A percentile compares a stretch with the other conserved stretches of the same genome.
These are phyloP conservation scores for Penicillium sp. DNA, from an alignment of 2,329 filamentous ascomycete genomes.

Conservation along the genomic window DNA sequence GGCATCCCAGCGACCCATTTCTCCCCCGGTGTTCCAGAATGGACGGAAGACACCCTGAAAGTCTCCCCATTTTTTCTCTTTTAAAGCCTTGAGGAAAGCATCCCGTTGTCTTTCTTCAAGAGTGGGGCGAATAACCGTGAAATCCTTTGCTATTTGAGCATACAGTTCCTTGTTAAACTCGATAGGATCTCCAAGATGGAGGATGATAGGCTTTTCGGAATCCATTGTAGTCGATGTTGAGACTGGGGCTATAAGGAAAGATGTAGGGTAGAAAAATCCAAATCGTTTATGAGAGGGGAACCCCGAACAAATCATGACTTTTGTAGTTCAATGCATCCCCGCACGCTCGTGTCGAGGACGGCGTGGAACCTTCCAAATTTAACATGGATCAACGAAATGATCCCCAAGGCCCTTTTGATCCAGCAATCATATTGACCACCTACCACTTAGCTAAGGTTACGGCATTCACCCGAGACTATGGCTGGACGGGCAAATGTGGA, in stretches of 20 bases:
- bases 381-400: background rate
- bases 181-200: slow-evolving; percentile 9
- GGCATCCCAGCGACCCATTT: slow-evolving; percentile 10
- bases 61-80: slow-evolving; percentile 9
- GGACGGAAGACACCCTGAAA: slow-evolving; percentile 7
- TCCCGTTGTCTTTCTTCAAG: slow-evolving; percentile 4
- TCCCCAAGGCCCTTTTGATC: background rate
- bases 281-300: background rate
- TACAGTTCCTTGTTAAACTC: slow-evolving; percentile 9
- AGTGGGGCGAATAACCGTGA: slow-evolving; percentile 4
- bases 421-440: background rate
- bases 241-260: background rate
- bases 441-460: background rate
- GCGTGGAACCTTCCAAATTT: background rate
- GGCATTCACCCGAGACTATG: slow-evolving; percentile 3
- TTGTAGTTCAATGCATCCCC: background rate
- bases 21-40: slow-evolving; percentile 7
- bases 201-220: slow-evolving; percentile 3
- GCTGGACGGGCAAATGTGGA: slow-evolving; percentile 4
- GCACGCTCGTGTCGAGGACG: background rate
- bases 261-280: too few species aligned
- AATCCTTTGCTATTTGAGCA: slow-evolving; percentile 1
- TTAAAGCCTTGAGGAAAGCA: background rate
- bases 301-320: background rate
- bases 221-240: background rate